These are phyloP conservation scores for Xerocomus potaroensis DNA, from an alignment of 768 basidiomycete genomes.

Conservation along the genomic window DNA sequence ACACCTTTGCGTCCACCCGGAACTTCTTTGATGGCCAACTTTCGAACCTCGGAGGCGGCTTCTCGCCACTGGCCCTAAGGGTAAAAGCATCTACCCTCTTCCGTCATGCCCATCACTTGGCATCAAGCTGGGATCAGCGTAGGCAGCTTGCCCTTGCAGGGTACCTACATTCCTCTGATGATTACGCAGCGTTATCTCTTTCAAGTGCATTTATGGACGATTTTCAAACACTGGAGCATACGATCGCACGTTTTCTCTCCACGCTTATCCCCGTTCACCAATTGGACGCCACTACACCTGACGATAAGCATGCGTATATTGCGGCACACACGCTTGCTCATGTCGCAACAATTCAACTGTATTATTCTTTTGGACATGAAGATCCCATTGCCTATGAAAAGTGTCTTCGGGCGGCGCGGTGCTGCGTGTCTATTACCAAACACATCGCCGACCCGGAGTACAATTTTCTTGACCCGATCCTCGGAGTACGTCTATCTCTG, in stretches of 20 bases:
- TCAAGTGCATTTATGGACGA: slow-evolving; percentile 52
- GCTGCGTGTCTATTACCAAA: slow-evolving; percentile 56
- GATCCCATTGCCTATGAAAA: slow-evolving; percentile 62
- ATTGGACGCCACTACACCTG: slow-evolving; percentile 48
- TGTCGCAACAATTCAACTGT: slow-evolving; percentile 61
- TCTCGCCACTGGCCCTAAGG: slow-evolving; percentile 60
- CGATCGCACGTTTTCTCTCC: slow-evolving; percentile 58
- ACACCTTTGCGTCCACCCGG: slow-evolving; percentile 54
- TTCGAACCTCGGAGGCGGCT: slow-evolving; percentile 46
- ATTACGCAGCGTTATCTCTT: slow-evolving; percentile 38
- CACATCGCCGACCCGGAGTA: slow-evolving; percentile 62
- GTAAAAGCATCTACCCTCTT: slow-evolving; percentile 76
- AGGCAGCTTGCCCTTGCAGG: slow-evolving; percentile 25
- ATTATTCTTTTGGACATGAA: slow-evolving; percentile 56
- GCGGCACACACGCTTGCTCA: slow-evolving; percentile 63
- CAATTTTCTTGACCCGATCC: slow-evolving; percentile 70
- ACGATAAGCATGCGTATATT: slow-evolving; percentile 58
- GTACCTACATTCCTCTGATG: slow-evolving; percentile 18
- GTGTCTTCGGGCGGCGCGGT: slow-evolving; percentile 59
- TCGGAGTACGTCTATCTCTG: slow-evolving; percentile 51
- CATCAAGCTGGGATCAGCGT: slow-evolving; percentile 61
- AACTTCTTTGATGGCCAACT: slow-evolving; percentile 60
- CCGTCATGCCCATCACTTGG: slow-evolving; percentile 59
- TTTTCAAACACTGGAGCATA: slow-evolving; percentile 57
- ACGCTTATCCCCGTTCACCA: slow-evolving; percentile 65